These are phyloP conservation scores for Triangularia setosa DNA, from an alignment of 2,329 filamentous ascomycete species.

Conservation along the genomic window DNA sequence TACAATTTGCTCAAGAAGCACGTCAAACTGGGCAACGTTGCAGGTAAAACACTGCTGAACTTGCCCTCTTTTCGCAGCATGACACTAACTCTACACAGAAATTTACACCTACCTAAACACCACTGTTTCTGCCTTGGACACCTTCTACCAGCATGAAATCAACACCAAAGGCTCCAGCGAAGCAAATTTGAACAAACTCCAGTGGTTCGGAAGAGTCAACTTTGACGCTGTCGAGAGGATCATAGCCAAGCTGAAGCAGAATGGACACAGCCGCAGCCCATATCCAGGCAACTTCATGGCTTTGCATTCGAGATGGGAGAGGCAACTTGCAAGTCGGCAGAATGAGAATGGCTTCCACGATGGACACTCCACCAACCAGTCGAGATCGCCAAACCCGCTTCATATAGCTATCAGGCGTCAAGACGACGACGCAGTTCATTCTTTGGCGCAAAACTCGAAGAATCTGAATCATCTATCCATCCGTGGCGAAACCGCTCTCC, in stretches of 20 bases:
- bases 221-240: not conserved
- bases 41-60: not conserved
- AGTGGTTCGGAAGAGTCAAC: not conserved
- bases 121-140: not conserved
- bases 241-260: not conserved
- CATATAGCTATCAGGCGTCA: not conserved
- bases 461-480: not conserved
- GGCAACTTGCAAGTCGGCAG: not conserved
- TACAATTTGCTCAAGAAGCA: constrained; percentile 28
- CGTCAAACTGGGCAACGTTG: constrained; percentile 15
- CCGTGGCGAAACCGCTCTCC: not conserved
- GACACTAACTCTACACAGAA: not conserved
- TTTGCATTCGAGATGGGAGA: not conserved
- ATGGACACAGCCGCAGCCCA: not conserved
- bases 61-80: not conserved
- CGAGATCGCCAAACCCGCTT: not conserved
- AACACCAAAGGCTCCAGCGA: not conserved
- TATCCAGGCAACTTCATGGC: not conserved
- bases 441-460: not conserved
- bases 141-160: not conserved
- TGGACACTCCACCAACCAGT: not conserved
- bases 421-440: not conserved
- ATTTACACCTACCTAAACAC: not conserved
- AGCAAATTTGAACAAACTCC: not conserved
- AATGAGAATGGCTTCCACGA: not conserved